Evolutionary conservation across 2,329 filamentous ascomycete genomes (phyloP).

Genomic region (Raffaelea ambrosiae): DNA sequence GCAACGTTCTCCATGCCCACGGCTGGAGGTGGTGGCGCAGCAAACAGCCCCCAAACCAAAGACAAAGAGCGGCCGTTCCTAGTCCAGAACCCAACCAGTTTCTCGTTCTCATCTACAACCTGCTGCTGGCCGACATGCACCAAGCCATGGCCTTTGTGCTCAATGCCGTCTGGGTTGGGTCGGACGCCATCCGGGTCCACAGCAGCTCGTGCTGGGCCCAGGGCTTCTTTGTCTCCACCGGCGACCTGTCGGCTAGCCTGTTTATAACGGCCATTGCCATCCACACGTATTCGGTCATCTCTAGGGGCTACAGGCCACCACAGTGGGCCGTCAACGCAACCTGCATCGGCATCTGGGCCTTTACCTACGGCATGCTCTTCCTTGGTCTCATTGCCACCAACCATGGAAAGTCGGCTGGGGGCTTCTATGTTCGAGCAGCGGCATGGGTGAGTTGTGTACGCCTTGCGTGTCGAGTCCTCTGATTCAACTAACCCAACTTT

Average conservation of each 20-base stretch:
- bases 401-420: conserved; percentile 17
- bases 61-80: no score
- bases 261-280: conserved; percentile 50
- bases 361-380: conserved; percentile 37
- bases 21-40: no score
- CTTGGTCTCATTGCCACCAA: conserved; percentile 23
- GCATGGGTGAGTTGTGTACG: conserved; percentile 34
- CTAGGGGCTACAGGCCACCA: conserved; percentile 37
- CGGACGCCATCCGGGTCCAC: conserved; percentile 38
- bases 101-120: conserved; percentile 50
- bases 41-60: no score
- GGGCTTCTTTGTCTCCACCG: conserved; percentile 49
- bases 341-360: conserved; percentile 38
- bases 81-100: conserved; percentile 40
- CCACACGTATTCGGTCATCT: conserved; percentile 47
- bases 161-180: conserved; percentile 40
- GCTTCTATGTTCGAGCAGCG: conserved; percentile 43
- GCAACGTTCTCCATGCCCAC: no score
- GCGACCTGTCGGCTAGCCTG: conserved; percentile 47
- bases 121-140: conserved; percentile 49
- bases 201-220: conserved; percentile 42
- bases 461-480: no score
- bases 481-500: neutral
- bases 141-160: conserved; percentile 48
- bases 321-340: conserved; percentile 31